Conservation (phyloP, 805 yeast species). For the Yamadazyma tumulicola region DNA sequence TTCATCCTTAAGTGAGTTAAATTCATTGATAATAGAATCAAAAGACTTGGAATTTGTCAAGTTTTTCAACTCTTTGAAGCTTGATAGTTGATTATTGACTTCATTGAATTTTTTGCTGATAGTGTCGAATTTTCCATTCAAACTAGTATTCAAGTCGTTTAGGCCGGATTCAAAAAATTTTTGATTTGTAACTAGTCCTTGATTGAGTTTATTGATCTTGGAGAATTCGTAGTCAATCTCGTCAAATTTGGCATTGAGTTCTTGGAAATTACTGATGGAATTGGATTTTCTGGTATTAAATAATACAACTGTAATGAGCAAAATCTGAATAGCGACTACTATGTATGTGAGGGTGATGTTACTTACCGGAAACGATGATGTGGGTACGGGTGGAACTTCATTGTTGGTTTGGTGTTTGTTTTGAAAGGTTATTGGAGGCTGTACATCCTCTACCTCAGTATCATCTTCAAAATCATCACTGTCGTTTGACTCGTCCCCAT, state of each 20-base stretch:
- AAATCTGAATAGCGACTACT: not conserved
- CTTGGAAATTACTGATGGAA: slow-evolving; percentile 5
- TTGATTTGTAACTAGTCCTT: slow-evolving; percentile 6
- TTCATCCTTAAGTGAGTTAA: too few relatives aligned
- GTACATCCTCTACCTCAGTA: not conserved
- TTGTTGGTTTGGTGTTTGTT: not conserved
- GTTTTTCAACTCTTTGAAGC: slow-evolving; percentile 1
- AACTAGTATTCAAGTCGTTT: slow-evolving; percentile 5
- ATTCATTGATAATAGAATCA: too few relatives aligned
- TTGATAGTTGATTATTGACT: slow-evolving; percentile 2
- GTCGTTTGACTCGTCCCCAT: slow-evolving; percentile 2
- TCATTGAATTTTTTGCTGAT: slow-evolving; percentile 9
- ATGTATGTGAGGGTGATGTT: not conserved
- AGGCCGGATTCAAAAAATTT: slow-evolving; percentile 1
- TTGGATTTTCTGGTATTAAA: slow-evolving; percentile 7
- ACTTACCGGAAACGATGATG: not conserved
- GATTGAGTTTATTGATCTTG: slow-evolving; percentile 1
- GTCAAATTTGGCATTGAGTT: slow-evolving; percentile 14
- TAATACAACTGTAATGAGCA: not conserved
- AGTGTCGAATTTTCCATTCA: slow-evolving; percentile 8
- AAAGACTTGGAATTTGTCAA: slow-evolving; percentile 1
- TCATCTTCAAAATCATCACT: not conserved
- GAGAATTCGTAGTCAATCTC: slow-evolving; percentile 10
- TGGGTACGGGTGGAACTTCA: not conserved
- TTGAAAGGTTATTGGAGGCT: too few relatives aligned